These are phyloP conservation scores for Vicia sativa DNA, from an alignment of 306 rosid species.

Conservation along the genomic window DNA sequence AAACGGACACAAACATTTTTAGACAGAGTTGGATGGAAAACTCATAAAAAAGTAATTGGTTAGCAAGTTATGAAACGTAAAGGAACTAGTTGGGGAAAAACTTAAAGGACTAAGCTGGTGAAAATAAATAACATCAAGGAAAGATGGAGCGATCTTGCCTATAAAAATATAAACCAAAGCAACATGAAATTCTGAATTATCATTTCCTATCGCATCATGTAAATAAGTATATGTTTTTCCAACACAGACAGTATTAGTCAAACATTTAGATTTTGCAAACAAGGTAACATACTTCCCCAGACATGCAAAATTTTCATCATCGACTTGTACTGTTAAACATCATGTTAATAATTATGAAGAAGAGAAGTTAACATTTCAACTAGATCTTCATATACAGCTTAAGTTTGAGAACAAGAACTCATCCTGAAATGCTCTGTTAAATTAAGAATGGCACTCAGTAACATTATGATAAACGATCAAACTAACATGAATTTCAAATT, in stretches of 20 bases:
- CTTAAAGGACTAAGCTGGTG: neutral
- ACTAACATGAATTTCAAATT: conserved; percentile 11
- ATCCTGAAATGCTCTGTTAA: conserved; percentile 7
- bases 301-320: conserved; percentile 17
- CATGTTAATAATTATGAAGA: conserved; percentile 15
- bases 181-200: conserved; percentile 7
- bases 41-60: neutral
- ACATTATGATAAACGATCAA: conserved; percentile 25
- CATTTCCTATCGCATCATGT: conserved; percentile 8
- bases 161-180: neutral
- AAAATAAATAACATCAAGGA: neutral
- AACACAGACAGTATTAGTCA: neutral
- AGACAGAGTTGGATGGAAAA: neutral
- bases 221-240: conserved; percentile 15
- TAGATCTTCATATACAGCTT: neutral
- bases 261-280: conserved; percentile 19
- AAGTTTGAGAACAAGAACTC: neutral
- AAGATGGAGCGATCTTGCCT: neutral
- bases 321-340: conserved; percentile 19
- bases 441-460: neutral
- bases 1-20: neutral
- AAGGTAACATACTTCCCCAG: conserved; percentile 15
- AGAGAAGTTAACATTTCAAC: conserved; percentile 8
- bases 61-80: neutral
- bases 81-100: neutral